A percentile compares a stretch with the other conserved stretches of the same genome.
These are phyloP conservation scores for Tilletia indica DNA, from an alignment of 1,284 basidiomycete genomes.

Conservation along the genomic window DNA sequence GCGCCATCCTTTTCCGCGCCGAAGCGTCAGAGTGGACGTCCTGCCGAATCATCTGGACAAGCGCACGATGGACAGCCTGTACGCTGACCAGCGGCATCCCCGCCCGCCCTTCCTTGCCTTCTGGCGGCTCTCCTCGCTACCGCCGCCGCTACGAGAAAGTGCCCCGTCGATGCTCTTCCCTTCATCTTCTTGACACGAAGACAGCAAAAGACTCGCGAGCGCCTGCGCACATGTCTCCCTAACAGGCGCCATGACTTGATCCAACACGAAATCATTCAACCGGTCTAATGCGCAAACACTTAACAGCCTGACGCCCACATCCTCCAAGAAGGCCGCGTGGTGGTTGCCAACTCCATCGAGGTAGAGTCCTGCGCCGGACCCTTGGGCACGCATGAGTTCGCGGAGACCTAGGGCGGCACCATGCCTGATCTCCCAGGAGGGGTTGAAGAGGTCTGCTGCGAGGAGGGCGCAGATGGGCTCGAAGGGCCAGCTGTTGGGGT, in stretches of 20 bases:
- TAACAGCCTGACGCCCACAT: conserved; percentile 79
- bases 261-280: conserved; percentile 95
- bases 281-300: conserved; percentile 92
- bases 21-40: conserved; percentile 59
- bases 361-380: conserved; percentile 76
- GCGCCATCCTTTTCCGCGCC: neutral
- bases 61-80: conserved; percentile 74
- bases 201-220: conserved; percentile 70
- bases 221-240: conserved; percentile 95
- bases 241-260: conserved; percentile 95
- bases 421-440: conserved; percentile 90
- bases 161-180: no score
- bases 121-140: no score
- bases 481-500: conserved; percentile 82
- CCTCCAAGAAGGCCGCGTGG: conserved; percentile 85
- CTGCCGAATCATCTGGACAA: conserved; percentile 91
- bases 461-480: conserved; percentile 77
- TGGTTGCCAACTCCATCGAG: conserved; percentile 38
- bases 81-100: conserved; percentile 77
- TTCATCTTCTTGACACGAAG: no score
- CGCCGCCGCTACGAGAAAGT: neutral
- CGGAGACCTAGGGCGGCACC: conserved; percentile 88
- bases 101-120: conserved; percentile 47
- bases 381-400: conserved; percentile 83
- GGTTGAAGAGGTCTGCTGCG: conserved; percentile 76